These are phyloP conservation scores for Lentinula edodes DNA, from an alignment of 768 basidiomycete genomes.

Conservation along the genomic window DNA sequence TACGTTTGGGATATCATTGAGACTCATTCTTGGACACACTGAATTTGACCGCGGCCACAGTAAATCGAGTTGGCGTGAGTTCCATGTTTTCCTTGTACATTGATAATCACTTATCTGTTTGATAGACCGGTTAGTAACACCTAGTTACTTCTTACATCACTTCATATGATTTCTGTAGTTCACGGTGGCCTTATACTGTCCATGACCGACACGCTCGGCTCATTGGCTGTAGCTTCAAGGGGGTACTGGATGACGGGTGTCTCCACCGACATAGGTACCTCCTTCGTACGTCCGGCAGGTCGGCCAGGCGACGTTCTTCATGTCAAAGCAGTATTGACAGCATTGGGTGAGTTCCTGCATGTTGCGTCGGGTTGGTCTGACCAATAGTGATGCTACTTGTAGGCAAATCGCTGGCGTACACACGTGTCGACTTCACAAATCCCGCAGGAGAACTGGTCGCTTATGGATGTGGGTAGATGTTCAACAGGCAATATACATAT, in stretches of 20 bases:
- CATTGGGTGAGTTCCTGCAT: slow-evolving; percentile 46
- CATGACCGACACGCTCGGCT: slow-evolving; percentile 80
- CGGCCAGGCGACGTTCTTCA: slow-evolving; percentile 59
- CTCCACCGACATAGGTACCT: slow-evolving; percentile 75
- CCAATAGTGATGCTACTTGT: not conserved
- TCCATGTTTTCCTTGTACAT: not conserved
- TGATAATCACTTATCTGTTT: not conserved
- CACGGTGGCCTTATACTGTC: slow-evolving; percentile 82
- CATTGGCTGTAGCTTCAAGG: slow-evolving; percentile 74
- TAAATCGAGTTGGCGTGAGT: slow-evolving; percentile 78
- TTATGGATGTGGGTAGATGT: slow-evolving; percentile 61
- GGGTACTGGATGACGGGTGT: slow-evolving; percentile 88
- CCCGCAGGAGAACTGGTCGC: slow-evolving; percentile 66
- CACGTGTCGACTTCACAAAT: slow-evolving; percentile 70
- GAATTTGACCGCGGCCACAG: slow-evolving; percentile 29
- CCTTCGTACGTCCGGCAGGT: slow-evolving; percentile 77
- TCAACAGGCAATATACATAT: not conserved
- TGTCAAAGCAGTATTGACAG: slow-evolving; percentile 59
- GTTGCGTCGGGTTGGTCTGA: not conserved
- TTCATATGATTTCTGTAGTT: slow-evolving; percentile 37
- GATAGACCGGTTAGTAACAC: not conserved
- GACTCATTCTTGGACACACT: not conserved
- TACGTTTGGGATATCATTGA: slow-evolving; percentile 26
- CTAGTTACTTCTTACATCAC: slow-evolving; percentile 4
- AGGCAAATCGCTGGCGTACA: slow-evolving; percentile 81